Evolutionary conservation across 495 filamentous ascomycete genomes (phyloP), one percentile per base, ranked within the genome.

Genomic region (Arthonia radiata): DNA sequence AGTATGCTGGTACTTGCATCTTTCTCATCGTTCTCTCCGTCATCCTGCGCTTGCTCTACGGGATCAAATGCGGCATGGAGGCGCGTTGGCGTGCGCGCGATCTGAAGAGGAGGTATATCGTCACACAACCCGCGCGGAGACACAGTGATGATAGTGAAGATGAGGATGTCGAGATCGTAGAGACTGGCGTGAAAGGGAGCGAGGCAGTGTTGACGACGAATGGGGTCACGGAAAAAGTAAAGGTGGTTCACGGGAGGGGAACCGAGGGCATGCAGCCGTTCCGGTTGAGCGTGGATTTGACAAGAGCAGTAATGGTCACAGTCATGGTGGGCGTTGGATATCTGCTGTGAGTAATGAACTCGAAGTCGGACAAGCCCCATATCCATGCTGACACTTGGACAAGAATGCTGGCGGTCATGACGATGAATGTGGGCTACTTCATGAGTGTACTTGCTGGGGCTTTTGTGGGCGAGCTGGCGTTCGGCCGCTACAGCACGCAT

Each of bases 371-470:
- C 14, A 12, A 5, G n/a, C 18, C 27, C 6, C 19, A 5, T 18
- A 12, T 15, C 25, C 17, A 21, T 10, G 21, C 15, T 22, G 6
- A 18, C 29, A 27, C 26, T 32, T 31, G 15, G 13, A 15, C 16
- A 40, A 94, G 83, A 27, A 94, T 94, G 83, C 54, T 94, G 50
- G 82, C 77, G n/a, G 76, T 91, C 38, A 94, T 94, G 83, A 86
- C 80, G 3, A 63, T 83, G 64, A 94, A 94, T 39, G 63, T 93
- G 24, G 83, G 83, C n/a, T 94, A 91, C 41, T 93, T 92, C 50
- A 49, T 82, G 15, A 80, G 82, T 1, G 62, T 91, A 1, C 62
- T 94, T 13, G 74, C 52, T 4, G 83, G 83, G 4, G 60, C 67
- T 2, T 92, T 92, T 42, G 38, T 86, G 3, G 83, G 83, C 9